Evolutionary conservation across 1,139 yeast species (phyloP).

Genomic region (Saccharomyces hybrid): DNA sequence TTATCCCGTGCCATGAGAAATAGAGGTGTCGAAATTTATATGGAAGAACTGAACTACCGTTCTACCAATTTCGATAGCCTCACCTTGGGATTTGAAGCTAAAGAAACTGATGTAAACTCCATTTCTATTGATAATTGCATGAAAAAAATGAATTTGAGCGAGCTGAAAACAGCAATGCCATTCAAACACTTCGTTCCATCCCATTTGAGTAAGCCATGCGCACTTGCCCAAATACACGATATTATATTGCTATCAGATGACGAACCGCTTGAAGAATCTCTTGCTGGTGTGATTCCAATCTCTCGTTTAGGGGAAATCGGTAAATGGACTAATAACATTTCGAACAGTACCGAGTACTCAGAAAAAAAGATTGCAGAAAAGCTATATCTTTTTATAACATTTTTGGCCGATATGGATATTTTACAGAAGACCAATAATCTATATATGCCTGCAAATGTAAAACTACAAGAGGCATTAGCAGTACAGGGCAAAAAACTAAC

Average conservation of each 20-base stretch:
- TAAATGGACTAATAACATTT: slow-evolving; percentile 18
- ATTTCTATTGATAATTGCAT: slow-evolving; percentile 5
- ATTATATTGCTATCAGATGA: slow-evolving; percentile 7
- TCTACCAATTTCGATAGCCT: slow-evolving; percentile 46
- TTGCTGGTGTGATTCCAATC: slow-evolving; percentile 16
- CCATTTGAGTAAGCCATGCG: slow-evolving; percentile 10
- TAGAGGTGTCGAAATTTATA: slow-evolving; percentile 80
- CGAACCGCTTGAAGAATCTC: slow-evolving; percentile 8
- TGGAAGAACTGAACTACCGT: slow-evolving; percentile 48
- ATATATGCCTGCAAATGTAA: slow-evolving; percentile 5
- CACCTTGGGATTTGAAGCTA: slow-evolving; percentile 12
- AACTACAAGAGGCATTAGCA: slow-evolving; percentile 4
- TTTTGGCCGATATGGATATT: slow-evolving; percentile 12
- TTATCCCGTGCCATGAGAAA: slow-evolving; percentile 97
- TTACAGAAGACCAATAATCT: slow-evolving; percentile 8
- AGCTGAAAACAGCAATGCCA: slow-evolving; percentile 8
- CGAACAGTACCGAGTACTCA: slow-evolving; percentile 7
- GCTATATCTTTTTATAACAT: slow-evolving; percentile 7
- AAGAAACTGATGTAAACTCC: not conserved
- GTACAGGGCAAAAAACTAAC: slow-evolving; percentile 2
- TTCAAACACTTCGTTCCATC: slow-evolving; percentile 18
- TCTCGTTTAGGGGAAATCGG: slow-evolving; percentile 9
- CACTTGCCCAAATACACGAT: slow-evolving; percentile 20
- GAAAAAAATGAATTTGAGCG: slow-evolving; percentile 1
- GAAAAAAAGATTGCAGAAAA: slow-evolving; percentile 4